A percentile compares a stretch with the other conserved stretches of the same genome.
phyloP scores from a whole-genome alignment of 1,139 yeast species.

The Entelexis sorbosivorans region DNA sequence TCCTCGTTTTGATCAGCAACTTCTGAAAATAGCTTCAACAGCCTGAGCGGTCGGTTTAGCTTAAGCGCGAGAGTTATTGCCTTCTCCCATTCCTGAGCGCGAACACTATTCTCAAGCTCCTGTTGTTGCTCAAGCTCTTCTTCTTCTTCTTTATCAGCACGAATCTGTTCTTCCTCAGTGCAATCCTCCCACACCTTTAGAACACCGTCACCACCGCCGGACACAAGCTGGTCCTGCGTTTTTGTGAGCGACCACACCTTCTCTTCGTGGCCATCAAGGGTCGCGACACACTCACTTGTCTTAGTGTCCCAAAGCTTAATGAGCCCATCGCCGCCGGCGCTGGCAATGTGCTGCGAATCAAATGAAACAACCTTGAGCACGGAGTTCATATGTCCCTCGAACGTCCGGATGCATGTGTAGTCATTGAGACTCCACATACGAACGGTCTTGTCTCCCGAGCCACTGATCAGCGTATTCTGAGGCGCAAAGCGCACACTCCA shows the following conservation, averaged over 20 bases:
- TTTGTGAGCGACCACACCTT: slow-evolving; percentile 74
- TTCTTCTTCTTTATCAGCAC: slow-evolving; percentile 41
- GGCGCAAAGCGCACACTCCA: slow-evolving; percentile 84
- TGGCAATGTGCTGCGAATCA: slow-evolving; percentile 55
- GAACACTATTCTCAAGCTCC: slow-evolving; percentile 59
- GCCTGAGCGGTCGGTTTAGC: slow-evolving; percentile 45
- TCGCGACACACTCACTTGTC: slow-evolving; percentile 66
- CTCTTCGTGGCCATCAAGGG: slow-evolving; percentile 84
- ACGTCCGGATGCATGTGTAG: slow-evolving; percentile 63
- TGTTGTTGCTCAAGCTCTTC: slow-evolving; percentile 77
- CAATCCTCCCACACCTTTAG: slow-evolving; percentile 81
- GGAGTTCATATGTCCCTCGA: slow-evolving; percentile 91
- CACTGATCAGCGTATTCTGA: slow-evolving; percentile 65
- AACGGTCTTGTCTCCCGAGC: slow-evolving; percentile 82
- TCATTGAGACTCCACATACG: slow-evolving; percentile 80
- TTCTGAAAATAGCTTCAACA: slow-evolving; percentile 26
- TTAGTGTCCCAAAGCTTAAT: slow-evolving; percentile 79
- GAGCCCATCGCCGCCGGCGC: slow-evolving; percentile 91
- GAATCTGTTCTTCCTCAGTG: slow-evolving; percentile 53
- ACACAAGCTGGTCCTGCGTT: slow-evolving; percentile 55
- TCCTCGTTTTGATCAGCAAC: slow-evolving; percentile 35
- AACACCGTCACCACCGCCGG: slow-evolving; percentile 94
- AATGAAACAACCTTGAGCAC: slow-evolving; percentile 71
- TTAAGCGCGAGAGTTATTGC: slow-evolving; percentile 81
- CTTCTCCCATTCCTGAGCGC: slow-evolving; percentile 66